Conservation (phyloP, 1,284 basidiomycete species). For the Melampsora larici-populina region DNA sequence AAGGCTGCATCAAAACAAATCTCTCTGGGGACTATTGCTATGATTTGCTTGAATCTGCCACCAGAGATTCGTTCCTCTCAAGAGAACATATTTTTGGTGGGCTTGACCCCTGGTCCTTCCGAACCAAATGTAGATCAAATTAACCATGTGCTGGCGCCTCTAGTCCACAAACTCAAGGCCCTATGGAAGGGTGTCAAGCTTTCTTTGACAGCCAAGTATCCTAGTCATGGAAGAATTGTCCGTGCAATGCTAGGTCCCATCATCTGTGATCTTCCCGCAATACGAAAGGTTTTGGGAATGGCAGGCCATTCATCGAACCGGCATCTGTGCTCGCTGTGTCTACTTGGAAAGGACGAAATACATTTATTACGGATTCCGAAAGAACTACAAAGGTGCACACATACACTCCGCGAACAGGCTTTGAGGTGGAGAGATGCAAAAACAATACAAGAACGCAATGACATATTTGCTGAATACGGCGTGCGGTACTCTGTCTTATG, state of each 20-base stretch:
- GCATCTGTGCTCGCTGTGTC: conserved; percentile 18
- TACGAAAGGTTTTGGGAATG: conserved; percentile 13
- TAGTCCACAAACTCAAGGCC: conserved; percentile 48
- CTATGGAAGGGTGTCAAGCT: conserved; percentile 48
- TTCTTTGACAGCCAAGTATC: conserved; percentile 9
- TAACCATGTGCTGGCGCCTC: conserved; percentile 53
- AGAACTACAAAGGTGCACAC: neutral
- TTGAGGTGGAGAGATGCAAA: conserved; percentile 20
- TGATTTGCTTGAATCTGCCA: too few relatives aligned
- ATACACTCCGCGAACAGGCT: neutral
- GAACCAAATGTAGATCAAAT: conserved; percentile 47
- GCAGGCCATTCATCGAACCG: conserved; percentile 3
- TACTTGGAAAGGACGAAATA: neutral
- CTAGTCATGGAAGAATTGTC: conserved; percentile 14
- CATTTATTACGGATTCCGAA: neutral
- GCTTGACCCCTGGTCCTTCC: too few relatives aligned
- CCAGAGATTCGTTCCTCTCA: too few relatives aligned
- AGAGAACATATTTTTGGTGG: too few relatives aligned
- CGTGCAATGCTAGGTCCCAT: conserved; percentile 17
- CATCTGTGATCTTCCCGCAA: conserved; percentile 31
- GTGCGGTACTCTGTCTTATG: conserved; percentile 10
- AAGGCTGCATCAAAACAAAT: too few relatives aligned
- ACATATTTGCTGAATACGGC: conserved; percentile 18
- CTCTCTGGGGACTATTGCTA: too few relatives aligned
- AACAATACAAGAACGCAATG: neutral